Percentiles rank a stretch among this genome's conserved stretches.
phyloP scores from a whole-genome alignment of 306 rosid species.

The apple (Malus domestica) region ASM211411v1 NC_041803.1:12109001-12109500 shows the following conservation, averaged over 20 bases:
- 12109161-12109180: neutral
- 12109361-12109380: neutral
- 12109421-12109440: neutral
- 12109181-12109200: neutral
- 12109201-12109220: neutral
- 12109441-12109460: constrained; percentile 11
- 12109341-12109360: neutral
- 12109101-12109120: neutral
- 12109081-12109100: neutral
- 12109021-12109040: constrained; percentile 49
- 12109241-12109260: neutral
- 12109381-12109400: neutral
- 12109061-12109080: neutral
- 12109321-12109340: neutral
- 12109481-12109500: constrained; percentile 61
- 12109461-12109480: constrained; percentile 68
- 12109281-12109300: neutral
- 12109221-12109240: neutral
- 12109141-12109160: too few species aligned
- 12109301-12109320: neutral
- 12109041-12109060: constrained; percentile 44
- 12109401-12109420: neutral
- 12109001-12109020: constrained; percentile 26
- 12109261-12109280: neutral
- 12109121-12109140: neutral